Base-by-base conservation (phyloP, 1,284 basidiomycete genomes). In the Limonomyces culmigenus region DNA sequence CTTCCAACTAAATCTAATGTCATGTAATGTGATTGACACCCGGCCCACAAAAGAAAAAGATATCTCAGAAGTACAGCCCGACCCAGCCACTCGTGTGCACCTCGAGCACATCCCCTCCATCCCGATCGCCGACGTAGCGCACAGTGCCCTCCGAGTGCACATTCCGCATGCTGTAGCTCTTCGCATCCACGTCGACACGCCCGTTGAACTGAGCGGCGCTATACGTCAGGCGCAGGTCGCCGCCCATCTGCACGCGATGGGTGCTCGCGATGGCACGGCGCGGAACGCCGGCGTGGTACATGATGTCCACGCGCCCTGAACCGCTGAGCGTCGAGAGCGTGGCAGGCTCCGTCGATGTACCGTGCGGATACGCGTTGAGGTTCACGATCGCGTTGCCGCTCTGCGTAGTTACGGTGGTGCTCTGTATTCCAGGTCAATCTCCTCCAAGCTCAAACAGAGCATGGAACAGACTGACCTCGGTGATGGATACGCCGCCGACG, bases 161-260 rank as follows among this genome's bases (percentile, higher is more conserved):
- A 13, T 61, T 60, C 15, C 46, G 54, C 3, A 60, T 46, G 10
- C 56, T 55, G 43, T 48, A 69, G 15, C 60, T 63, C 35, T 53
- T 58, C 19, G 70, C 60, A 3, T 54, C 44, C 19, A 75, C 38
- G 23, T 62, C 49, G 29, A 73, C 51, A 21, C 53, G 58, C 3
- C 71, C 72, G 41, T 53, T 63, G 52, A 64, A 70, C 30, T 56
- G 53, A 12, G 69, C 57, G 20, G 67, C 50, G 40, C 57, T 55
- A 50, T 74, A 74, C 5, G 58, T 67, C 34, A 74, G 50, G 47
- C 70, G 67, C 47, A 74, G 47, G 34, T 71, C 65, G 10, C 59
- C 69, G 39, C 60, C 62, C 42, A 55, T 54, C 13, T 61, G 55
- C 8, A 63, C 62, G 35, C 56, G 51, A 46, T 74, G 72, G 14